phyloP scores from a whole-genome alignment of 2,329 filamentous ascomycete species.

The Diaporthe amygdali region DNA sequence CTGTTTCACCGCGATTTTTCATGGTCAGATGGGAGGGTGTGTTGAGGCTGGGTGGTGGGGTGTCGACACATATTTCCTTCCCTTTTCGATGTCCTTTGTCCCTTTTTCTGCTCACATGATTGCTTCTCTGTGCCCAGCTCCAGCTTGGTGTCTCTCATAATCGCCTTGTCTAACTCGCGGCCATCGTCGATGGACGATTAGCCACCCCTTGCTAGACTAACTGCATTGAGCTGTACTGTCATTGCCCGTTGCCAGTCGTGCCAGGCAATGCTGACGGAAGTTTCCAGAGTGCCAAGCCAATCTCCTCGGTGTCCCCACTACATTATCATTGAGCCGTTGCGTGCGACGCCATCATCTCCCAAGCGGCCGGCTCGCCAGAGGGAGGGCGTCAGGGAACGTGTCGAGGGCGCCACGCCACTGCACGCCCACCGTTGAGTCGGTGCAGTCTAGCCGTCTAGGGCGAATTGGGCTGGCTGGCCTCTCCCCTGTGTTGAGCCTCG shows the following conservation, averaged over 20 bases:
- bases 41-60: slow-evolving; percentile 25
- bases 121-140: not conserved
- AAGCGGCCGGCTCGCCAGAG: not conserved
- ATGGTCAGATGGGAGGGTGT: slow-evolving; percentile 2
- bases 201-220: not conserved
- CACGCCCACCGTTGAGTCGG: not conserved
- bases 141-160: not conserved
- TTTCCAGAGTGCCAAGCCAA: not conserved
- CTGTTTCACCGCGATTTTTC: slow-evolving; percentile 21
- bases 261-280: not conserved
- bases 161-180: not conserved
- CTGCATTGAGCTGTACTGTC: not conserved
- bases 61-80: slow-evolving; percentile 23
- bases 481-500: not conserved
- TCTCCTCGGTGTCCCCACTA: not conserved
- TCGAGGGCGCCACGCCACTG: not conserved
- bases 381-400: not conserved
- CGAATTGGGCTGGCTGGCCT: not conserved
- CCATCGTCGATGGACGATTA: no score
- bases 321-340: not conserved
- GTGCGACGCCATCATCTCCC: not conserved
- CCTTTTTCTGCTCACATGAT: not conserved
- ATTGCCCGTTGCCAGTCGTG: not conserved
- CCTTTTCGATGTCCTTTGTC: not conserved
- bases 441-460: not conserved